These are phyloP conservation scores for Aspergillus baeticus DNA, from an alignment of 495 filamentous ascomycete species.

Conservation along the genomic window DNA sequence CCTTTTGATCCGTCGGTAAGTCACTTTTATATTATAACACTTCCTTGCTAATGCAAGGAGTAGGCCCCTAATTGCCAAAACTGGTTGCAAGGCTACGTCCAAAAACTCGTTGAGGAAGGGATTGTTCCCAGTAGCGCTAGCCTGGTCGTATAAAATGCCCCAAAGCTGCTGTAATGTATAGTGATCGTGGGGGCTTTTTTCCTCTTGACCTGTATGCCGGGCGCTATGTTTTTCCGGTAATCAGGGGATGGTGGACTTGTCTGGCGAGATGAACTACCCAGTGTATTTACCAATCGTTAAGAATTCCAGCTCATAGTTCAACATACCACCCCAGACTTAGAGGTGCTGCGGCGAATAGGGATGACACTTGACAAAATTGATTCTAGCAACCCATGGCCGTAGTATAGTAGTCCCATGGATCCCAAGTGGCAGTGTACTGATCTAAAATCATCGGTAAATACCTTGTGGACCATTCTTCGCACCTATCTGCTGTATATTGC, in stretches of 20 bases:
- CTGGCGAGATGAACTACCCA: too few relatives aligned
- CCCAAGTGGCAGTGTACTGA: slow-evolving; percentile 26
- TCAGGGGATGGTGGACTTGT: too few relatives aligned
- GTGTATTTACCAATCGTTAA: too few relatives aligned
- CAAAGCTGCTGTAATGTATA: neutral
- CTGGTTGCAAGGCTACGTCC: slow-evolving; percentile 12
- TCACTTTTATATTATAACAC: too few relatives aligned
- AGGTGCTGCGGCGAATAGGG: too few relatives aligned
- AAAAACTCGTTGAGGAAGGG: slow-evolving; percentile 15
- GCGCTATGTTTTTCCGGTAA: too few relatives aligned
- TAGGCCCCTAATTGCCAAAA: slow-evolving; percentile 15
- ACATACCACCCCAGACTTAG: too few relatives aligned
- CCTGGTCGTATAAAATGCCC: neutral
- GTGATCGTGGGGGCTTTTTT: too few relatives aligned
- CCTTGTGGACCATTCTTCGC: slow-evolving; percentile 25
- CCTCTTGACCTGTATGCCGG: too few relatives aligned
- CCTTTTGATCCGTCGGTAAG: slow-evolving; percentile 19
- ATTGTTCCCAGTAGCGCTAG: neutral
- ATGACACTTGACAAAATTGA: too few relatives aligned
- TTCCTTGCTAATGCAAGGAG: neutral
- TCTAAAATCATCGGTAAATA: slow-evolving; percentile 29
- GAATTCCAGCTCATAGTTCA: too few relatives aligned
- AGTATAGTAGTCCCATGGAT: slow-evolving; percentile 33
- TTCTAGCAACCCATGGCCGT: slow-evolving; percentile 24
- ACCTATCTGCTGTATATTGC: slow-evolving; percentile 5